Conservation (phyloP, 2,329 filamentous ascomycete species). For the Apiospora phragmitis region DNA sequence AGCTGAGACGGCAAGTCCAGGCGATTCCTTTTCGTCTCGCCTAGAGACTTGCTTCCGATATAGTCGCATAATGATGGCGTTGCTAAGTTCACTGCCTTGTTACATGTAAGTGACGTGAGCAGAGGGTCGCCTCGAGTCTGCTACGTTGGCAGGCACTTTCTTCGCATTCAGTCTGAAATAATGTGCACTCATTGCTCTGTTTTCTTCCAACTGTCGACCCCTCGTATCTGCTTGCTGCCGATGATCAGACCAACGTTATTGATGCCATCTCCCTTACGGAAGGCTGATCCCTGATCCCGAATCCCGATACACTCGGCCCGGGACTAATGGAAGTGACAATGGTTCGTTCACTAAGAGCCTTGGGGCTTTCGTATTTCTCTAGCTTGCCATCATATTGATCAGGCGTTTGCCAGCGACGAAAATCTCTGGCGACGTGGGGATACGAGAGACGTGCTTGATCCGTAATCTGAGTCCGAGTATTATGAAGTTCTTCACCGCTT, state of each 20-base stretch:
- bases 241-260: background rate
- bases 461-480: background rate
- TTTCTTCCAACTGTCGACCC: background rate
- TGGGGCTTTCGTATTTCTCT: background rate
- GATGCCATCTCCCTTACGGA: background rate
- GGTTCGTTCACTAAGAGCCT: background rate
- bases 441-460: background rate
- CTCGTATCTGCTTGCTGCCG: background rate
- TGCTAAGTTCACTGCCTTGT: background rate
- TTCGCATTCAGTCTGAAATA: background rate
- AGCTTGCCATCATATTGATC: background rate
- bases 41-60: background rate
- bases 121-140: background rate
- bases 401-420: background rate
- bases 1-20: background rate
- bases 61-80: background rate
- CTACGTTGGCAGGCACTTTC: background rate
- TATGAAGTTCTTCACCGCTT: background rate
- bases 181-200: background rate
- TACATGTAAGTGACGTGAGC: background rate
- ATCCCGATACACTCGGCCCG: background rate
- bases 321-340: background rate
- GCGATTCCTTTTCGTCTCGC: background rate
- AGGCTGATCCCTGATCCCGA: background rate
- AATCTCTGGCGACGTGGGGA: fast-evolving